phyloP scores from a whole-genome alignment of 345 rosid species.

The Brassica carinata region DNA sequence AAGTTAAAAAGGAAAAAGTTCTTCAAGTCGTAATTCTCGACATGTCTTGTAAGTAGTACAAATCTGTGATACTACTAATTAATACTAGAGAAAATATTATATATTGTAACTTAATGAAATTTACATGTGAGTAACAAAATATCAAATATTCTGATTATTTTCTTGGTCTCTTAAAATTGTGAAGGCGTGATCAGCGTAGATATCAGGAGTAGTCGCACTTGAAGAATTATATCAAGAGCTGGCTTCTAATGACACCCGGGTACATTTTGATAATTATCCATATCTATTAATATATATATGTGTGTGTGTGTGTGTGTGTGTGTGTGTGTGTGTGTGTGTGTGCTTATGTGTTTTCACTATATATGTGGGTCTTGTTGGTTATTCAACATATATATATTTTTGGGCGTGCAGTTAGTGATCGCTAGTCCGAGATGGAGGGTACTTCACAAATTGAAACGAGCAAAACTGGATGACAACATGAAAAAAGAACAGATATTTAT shows the following conservation, averaged over 20 bases:
- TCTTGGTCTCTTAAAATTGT: neutral
- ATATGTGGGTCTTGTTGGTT: neutral
- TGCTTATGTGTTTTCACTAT: neutral
- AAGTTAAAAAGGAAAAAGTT: conserved; percentile 39
- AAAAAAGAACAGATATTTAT: conserved; percentile 55
- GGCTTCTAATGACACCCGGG: conserved; percentile 51
- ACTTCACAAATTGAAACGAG: conserved; percentile 63
- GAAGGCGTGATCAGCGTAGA: conserved; percentile 70
- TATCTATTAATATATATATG: too few species aligned
- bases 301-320: too few species aligned
- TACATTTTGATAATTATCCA: conserved; percentile 7
- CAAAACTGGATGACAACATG: conserved; percentile 52
- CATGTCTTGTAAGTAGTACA: conserved; percentile 60
- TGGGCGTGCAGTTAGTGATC: conserved; percentile 51
- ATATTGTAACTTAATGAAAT: neutral
- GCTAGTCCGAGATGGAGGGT: conserved; percentile 71
- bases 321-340: too few species aligned
- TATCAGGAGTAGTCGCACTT: conserved; percentile 63
- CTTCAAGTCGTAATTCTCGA: conserved; percentile 59
- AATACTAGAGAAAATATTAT: neutral
- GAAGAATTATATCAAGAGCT: conserved; percentile 70
- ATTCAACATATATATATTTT: neutral
- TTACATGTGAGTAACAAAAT: neutral
- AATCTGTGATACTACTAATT: neutral
- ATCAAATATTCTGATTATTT: neutral